phyloP scores from a whole-genome alignment of 2,329 filamentous ascomycete genomes.

The Fusarium sacchari region DNA sequence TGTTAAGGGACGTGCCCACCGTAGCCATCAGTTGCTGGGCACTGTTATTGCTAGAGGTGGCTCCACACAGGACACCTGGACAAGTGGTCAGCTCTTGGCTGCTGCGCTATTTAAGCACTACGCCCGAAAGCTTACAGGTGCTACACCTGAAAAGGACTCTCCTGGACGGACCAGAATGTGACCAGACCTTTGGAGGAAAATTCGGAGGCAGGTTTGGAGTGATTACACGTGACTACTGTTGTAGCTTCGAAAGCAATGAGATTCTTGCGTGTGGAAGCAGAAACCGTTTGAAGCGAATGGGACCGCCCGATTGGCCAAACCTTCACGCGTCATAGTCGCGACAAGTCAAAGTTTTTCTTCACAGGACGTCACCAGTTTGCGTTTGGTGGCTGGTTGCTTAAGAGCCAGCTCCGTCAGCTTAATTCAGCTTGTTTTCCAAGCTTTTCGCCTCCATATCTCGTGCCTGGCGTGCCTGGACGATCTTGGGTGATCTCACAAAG shows the following conservation, averaged over 20 bases:
- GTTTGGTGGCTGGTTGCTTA: conserved; percentile 24
- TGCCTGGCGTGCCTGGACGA: conserved; percentile 31
- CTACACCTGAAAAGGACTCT: conserved; percentile 24
- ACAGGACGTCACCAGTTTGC: conserved; percentile 4
- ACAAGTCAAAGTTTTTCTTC: conserved; percentile 24
- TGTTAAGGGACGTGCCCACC: conserved; percentile 37
- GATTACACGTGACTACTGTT: conserved; percentile 31
- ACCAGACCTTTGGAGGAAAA: conserved; percentile 8
- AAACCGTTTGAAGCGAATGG: conserved; percentile 29
- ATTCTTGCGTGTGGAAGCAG: background rate
- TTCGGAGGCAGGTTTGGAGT: conserved; percentile 4
- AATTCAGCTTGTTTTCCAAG: conserved; percentile 13
- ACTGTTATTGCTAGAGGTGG: conserved; percentile 17
- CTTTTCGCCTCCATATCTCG: conserved; percentile 27
- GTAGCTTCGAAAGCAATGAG: conserved; percentile 7
- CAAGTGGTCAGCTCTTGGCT: conserved; percentile 23
- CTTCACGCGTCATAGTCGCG: conserved; percentile 44
- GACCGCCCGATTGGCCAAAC: conserved; percentile 35
- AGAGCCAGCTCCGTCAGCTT: background rate
- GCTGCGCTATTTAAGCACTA: conserved; percentile 31
- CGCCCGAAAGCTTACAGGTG: conserved; percentile 12
- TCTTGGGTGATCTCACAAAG: conserved; percentile 17
- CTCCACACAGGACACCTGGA: background rate
- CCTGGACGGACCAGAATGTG: background rate
- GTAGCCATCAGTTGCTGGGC: conserved; percentile 24